Evolutionary conservation across 495 filamentous ascomycete species (phyloP), one percentile per base, ranked within the genome.

Genomic region (Aspergillus carlsbadensis): DNA sequence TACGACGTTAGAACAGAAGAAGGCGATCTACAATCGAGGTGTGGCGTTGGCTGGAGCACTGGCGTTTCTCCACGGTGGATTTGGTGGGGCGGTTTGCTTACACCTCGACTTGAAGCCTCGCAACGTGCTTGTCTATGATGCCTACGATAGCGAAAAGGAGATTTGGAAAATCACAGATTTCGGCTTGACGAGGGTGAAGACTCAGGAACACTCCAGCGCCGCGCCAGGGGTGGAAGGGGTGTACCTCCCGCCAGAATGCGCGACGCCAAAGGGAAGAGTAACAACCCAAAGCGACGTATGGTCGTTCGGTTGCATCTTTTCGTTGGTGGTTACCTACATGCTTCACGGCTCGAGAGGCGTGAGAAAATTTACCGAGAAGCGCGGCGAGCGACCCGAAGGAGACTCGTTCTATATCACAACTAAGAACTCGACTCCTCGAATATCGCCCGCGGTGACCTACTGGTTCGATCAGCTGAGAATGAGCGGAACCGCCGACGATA

Each of bases 81-180:
- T 63, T 11, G 22, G 45, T 1, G 37, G 55, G 4, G 14, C 46
- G 15, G 57, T 60, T 13, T 67, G 60, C 31, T 59, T 61, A 15
- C 75, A 78, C 57, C 66, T 72, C 10, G 75, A 78, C 52, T 62
- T 78, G 35, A 77, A 76, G 46, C 74, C 74, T 2, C 68, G 72
- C n/a, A 78, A 77, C 44, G 60, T 78, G 21, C 69, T 78, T 0
- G 62, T 78, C 3, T 59, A 48, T 21, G 48, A 61, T 33, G 48
- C 46, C 1, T 26, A 56, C 29, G 34, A 47, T 7, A 41, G 1
- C n/a, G 14, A 52, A 3, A 52, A 43, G 11, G 64, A 65, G 15
- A 62, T 37, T 46, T 71, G 65, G 66, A 69, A 65, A 52, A 64
- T 71, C 17, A 60, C 67, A 6, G 69, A 71, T 46, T 71, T 71